phyloP scores from a whole-genome alignment of 2,329 filamentous ascomycete genomes.

The Fusarium pilosicola region DNA sequence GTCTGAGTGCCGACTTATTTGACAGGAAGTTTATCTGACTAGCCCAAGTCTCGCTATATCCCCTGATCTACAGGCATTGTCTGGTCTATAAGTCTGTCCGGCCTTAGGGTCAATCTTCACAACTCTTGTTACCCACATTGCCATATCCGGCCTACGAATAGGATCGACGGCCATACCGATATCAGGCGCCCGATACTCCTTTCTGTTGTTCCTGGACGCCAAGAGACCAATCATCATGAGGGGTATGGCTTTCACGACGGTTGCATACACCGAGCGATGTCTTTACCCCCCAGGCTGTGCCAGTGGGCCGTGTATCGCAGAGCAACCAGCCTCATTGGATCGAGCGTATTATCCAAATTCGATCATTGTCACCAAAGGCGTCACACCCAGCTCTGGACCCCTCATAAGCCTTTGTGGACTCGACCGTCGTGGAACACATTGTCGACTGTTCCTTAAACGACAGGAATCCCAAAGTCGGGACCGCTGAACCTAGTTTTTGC shows the following conservation, averaged over 20 bases:
- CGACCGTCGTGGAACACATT: neutral
- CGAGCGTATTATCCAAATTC: neutral
- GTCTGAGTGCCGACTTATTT: neutral
- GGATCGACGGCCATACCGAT: slow-evolving; percentile 7
- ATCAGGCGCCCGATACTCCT: neutral
- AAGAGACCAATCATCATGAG: neutral
- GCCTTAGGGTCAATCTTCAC: neutral
- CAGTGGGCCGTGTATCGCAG: neutral
- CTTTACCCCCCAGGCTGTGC: neutral
- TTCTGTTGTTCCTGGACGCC: slow-evolving; percentile 1
- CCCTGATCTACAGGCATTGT: neutral
- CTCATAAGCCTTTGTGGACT: neutral
- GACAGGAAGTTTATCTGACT: neutral
- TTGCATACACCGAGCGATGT: neutral
- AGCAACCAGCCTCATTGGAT: neutral
- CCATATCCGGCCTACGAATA: slow-evolving; percentile 20
- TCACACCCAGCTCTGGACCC: neutral
- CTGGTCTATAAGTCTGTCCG: neutral
- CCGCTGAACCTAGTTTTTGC: neutral
- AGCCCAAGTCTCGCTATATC: neutral
- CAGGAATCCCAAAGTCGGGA: neutral
- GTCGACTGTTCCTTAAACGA: neutral
- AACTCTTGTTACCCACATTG: neutral
- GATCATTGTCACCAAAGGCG: slow-evolving; percentile 12
- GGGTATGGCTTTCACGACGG: neutral